Base-by-base conservation (phyloP, 306 rosid genomes). In the Carpinus fangiana region DNA sequence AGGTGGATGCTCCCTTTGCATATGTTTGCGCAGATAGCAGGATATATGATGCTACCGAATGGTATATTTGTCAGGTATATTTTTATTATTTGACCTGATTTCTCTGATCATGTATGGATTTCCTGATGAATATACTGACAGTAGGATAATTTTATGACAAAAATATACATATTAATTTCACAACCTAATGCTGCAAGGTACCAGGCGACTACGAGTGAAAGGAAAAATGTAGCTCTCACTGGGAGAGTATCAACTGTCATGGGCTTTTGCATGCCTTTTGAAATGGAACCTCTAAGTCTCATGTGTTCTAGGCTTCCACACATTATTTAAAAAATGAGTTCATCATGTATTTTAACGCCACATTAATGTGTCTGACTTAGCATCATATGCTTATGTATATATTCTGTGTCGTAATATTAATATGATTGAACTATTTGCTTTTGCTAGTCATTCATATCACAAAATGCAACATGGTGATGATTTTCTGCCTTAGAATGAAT, bases 11-110 rank as follows among this genome's bases (percentile, higher is more conserved):
- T 77, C 98, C 98, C 36, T 75, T 76, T 12, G 98, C 96, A 48
- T 96, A 81, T 57, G 93, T 96, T 51, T 96, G 99, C 64, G 96
- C 98, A 26, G 98, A 93, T 88, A 88, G 97, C 96, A 83, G 70
- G 86, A 87, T 96, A 84, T 96, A 91, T 77, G 59, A 96, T 86
- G 99, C 99, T 72, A 91, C 93, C 4, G 99, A 86, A 88, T 96
- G 99, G 99, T 96, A 93, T 84, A 89, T 86, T 73, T 96, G 99
- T 88, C 99, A 93, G 99, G 99, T 94, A 46, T 51, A 74, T 43
- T 66, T 65, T 43, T 50, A 61, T 47, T 26, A 43, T 53, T 48
- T 23, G 10, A 38, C 11, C 7, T n/a, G 41, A 26, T 71, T 41
- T 73, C 57, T 56, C 69, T 43, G 8, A 12, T 53, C 53, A 43